Evolutionary conservation across 345 rosid species (phyloP), one percentile per base, ranked within the genome.

Genomic region (Cardamine chenopodiifolia): DNA sequence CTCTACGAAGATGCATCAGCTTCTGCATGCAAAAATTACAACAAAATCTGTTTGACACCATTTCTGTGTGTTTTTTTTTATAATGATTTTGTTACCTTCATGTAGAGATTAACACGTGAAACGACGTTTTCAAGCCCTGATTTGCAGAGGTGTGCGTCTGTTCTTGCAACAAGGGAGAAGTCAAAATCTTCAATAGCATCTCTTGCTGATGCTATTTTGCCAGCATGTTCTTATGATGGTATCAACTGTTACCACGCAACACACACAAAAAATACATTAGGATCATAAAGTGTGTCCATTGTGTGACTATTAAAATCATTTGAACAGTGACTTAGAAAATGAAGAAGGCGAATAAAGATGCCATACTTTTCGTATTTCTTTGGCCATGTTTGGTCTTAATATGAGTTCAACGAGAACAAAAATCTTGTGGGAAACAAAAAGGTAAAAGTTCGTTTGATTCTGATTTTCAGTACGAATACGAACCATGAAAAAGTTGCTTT

Each of bases 361-460:
- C 37, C 42, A 60, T 62, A 37, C 81, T 61, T 67, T 81, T 85
- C 86, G 19, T 83, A 86, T 65, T 81, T 86, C 77, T 81, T 81
- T 20, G 90, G 86, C 83, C 88, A 84, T 40, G 84, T 84, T 77
- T 86, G 85, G 76, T 84, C 88, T n/a, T n/a, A n/a, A n/a, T n/a
- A n/a, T n/a, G n/a, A n/a, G n/a, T n/a, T n/a, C n/a, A n/a, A n/a
- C n/a, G n/a, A n/a, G n/a, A n/a, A n/a, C n/a, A n/a, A n/a, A n/a
- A n/a, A n/a, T n/a, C n/a, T n/a, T n/a, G n/a, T n/a, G n/a, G n/a
- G n/a, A n/a, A n/a, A n/a, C n/a, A n/a, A n/a, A n/a, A n/a, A n/a
- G n/a, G n/a, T n/a, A n/a, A n/a, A n/a, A n/a, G n/a, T n/a, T n/a
- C n/a, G n/a, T n/a, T n/a, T n/a, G n/a, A n/a, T n/a, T n/a, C n/a